Evolutionary conservation across 768 basidiomycete species (phyloP).

Genomic region (Sporobolomyces pararoseus): DNA sequence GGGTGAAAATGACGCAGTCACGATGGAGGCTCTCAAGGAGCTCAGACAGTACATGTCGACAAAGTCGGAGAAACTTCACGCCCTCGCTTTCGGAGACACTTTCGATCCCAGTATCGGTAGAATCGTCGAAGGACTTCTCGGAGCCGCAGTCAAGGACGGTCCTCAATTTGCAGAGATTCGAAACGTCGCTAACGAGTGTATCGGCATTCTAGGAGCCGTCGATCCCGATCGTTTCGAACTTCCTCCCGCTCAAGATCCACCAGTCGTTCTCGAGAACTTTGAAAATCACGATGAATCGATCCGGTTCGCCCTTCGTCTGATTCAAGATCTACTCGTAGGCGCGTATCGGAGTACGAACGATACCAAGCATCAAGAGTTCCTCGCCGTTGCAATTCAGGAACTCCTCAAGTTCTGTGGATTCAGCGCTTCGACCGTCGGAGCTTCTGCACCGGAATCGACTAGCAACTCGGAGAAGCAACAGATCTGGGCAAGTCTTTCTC

Average conservation of each 20-base stretch:
- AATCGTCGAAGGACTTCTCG: conserved; percentile 64
- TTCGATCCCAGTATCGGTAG: conserved; percentile 74
- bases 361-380: conserved; percentile 78
- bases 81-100: conserved; percentile 73
- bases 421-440: conserved; percentile 65
- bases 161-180: conserved; percentile 63
- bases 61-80: conserved; percentile 56
- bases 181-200: conserved; percentile 75
- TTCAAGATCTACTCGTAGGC: conserved; percentile 76
- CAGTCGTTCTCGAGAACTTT: conserved; percentile 77
- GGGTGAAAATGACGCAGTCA: conserved; percentile 76
- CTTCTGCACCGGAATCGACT: conserved; percentile 23
- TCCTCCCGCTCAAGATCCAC: conserved; percentile 54
- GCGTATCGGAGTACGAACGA: conserved; percentile 92
- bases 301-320: conserved; percentile 77
- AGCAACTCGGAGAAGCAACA: conserved; percentile 37
- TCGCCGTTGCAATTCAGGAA: conserved; percentile 90
- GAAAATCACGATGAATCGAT: conserved; percentile 70
- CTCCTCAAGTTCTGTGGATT: conserved; percentile 82
- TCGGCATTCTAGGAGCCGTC: conserved; percentile 85
- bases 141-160: conserved; percentile 70
- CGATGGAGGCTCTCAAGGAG: conserved; percentile 68
- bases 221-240: conserved; percentile 90
- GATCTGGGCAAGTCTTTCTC: conserved; percentile 74
- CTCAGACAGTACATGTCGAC: conserved; percentile 57